Evolutionary conservation across 78 protist genomes (phyloP).

Genomic region (Dictyostelium intermedium): DNA sequence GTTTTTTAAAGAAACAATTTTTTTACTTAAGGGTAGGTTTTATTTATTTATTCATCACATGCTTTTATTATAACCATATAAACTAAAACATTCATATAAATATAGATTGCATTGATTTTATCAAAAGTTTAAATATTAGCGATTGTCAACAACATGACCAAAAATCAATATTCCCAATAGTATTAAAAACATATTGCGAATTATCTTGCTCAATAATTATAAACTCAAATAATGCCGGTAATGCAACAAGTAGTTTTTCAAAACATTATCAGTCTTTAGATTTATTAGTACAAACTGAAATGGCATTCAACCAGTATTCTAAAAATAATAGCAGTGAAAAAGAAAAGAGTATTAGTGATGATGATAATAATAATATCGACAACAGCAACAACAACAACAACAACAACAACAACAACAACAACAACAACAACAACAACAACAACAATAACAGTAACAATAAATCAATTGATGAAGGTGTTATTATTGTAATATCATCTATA

Average conservation of each 20-base stretch:
- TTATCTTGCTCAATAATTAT: background rate
- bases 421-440: background rate
- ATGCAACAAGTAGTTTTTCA: background rate
- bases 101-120: constrained; percentile 5
- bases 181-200: constrained; percentile 28
- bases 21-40: constrained; percentile 12
- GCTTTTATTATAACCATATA: background rate
- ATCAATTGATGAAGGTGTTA: constrained; percentile 13
- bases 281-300: constrained; percentile 10
- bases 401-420: background rate
- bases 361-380: background rate
- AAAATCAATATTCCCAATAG: background rate
- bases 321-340: background rate
- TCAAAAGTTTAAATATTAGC: background rate
- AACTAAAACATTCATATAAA: background rate
- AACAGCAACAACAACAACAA: background rate
- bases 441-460: background rate
- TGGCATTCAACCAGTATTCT: background rate
- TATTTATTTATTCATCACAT: too few relatives aligned
- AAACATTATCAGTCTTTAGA: constrained; percentile 8
- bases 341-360: background rate
- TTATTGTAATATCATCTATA: background rate
- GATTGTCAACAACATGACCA: background rate
- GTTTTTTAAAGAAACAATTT: constrained; percentile 33
- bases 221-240: background rate